Conservation (phyloP, 352 stramenopile species). For the Saprolegnia parasitica region DNA sequence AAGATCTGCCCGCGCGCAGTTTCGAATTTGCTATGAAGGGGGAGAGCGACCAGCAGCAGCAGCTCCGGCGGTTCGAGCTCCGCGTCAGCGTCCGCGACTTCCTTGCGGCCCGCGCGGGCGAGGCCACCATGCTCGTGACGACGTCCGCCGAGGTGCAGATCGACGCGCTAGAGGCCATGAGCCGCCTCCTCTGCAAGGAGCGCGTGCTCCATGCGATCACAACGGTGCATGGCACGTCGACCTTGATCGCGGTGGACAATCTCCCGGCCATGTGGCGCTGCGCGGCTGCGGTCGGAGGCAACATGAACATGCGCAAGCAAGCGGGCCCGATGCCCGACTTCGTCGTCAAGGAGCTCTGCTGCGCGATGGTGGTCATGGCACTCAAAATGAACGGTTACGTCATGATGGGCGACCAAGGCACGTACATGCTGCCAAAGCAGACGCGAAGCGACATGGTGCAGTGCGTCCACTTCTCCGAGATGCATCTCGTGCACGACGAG, state of each 20-base stretch:
- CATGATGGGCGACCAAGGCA: constrained; percentile 16
- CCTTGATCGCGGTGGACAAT: constrained; percentile 14
- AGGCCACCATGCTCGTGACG: constrained; percentile 23
- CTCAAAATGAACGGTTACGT: constrained; percentile 20
- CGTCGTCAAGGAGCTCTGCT: constrained; percentile 22
- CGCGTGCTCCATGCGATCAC: constrained; percentile 13
- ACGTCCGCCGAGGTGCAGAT: constrained; percentile 1
- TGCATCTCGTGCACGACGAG: constrained; percentile 16
- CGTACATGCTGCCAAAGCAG: constrained; percentile 25
- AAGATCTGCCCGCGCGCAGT: not conserved
- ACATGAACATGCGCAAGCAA: constrained; percentile 24
- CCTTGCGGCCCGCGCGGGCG: not conserved
- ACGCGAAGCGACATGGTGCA: constrained; percentile 23
- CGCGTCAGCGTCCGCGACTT: constrained; percentile 15
- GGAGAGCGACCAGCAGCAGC: not conserved
- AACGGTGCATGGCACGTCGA: constrained; percentile 6
- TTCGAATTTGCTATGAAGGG: constrained; percentile 15
- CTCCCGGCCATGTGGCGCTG: constrained; percentile 7
- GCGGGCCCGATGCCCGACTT: constrained; percentile 25
- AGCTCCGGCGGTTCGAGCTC: constrained; percentile 8
- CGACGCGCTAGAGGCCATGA: constrained; percentile 1
- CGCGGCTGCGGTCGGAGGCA: not conserved
- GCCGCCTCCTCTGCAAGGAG: constrained; percentile 14
- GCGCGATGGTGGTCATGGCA: constrained; percentile 21
- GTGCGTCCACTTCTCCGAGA: constrained; percentile 17